These are phyloP conservation scores for Pezicula neosporulosa DNA, from an alignment of 2,329 filamentous ascomycete genomes.

Conservation along the genomic window DNA sequence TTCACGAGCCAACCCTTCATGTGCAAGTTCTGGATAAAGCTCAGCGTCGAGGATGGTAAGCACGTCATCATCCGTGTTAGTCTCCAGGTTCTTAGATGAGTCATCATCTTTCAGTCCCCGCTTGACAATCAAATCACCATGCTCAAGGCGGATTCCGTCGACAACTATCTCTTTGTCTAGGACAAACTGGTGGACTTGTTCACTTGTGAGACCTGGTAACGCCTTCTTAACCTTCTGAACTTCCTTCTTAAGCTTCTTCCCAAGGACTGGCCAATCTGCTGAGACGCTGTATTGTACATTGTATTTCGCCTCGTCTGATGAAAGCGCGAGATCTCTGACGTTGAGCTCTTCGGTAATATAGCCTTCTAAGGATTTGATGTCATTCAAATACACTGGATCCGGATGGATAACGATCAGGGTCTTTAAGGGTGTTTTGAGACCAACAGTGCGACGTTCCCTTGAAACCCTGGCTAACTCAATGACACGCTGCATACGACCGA, in stretches of 20 bases:
- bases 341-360: conserved; percentile 94
- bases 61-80: conserved; percentile 85
- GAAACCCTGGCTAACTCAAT: conserved; percentile 88
- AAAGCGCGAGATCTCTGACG: conserved; percentile 78
- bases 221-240: conserved; percentile 89
- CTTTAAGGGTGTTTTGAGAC: conserved; percentile 88
- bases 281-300: conserved; percentile 87
- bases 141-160: conserved; percentile 78
- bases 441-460: conserved; percentile 78
- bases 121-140: conserved; percentile 80
- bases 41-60: conserved; percentile 85
- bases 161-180: conserved; percentile 72
- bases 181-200: conserved; percentile 78
- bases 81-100: conserved; percentile 71
- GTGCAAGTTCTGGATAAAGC: conserved; percentile 78
- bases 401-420: conserved; percentile 85
- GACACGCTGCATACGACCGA: conserved; percentile 89
- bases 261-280: conserved; percentile 90
- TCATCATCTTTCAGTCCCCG: conserved; percentile 73
- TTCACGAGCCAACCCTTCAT: conserved; percentile 87
- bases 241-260: conserved; percentile 97
- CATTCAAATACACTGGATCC: conserved; percentile 77
- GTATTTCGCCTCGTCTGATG: conserved; percentile 84
- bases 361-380: conserved; percentile 78
- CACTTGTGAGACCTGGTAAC: conserved; percentile 71